These are phyloP conservation scores for Erythrophleum ivorense DNA, from an alignment of 331 rosid species.

Conservation along the genomic window DNA sequence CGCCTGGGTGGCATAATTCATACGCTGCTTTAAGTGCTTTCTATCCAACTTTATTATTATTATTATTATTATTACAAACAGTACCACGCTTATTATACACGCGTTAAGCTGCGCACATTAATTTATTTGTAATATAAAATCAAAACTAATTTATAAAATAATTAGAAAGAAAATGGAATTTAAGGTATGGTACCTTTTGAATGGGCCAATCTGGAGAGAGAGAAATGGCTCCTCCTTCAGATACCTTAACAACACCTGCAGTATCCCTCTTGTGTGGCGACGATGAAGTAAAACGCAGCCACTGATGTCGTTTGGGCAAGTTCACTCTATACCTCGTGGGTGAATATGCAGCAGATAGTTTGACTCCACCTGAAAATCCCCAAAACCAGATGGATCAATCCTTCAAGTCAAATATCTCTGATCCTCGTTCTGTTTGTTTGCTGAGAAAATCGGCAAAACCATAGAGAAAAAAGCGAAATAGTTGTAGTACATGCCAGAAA, in stretches of 20 bases:
- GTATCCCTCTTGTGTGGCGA: not conserved
- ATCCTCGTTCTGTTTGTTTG: not conserved
- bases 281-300: slow-evolving; percentile 8
- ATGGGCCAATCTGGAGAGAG: slow-evolving; percentile 31
- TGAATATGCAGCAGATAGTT: not conserved
- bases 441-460: not conserved
- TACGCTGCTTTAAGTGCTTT: not conserved
- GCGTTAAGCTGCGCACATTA: not conserved
- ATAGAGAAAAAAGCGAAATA: not conserved
- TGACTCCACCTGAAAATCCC: not conserved
- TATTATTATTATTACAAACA: not conserved
- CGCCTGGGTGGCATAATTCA: not conserved
- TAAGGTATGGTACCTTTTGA: slow-evolving; percentile 26
- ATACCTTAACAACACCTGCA: slow-evolving; percentile 18
- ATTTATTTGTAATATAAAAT: not conserved
- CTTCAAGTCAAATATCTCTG: no score
- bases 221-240: slow-evolving; percentile 48
- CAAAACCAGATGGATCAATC: not conserved
- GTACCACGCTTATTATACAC: not conserved
- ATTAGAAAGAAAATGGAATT: not conserved
- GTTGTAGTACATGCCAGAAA: slow-evolving; percentile 46
- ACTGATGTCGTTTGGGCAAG: slow-evolving; percentile 13
- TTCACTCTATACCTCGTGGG: not conserved
- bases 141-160: not conserved
- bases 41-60: not conserved